These are phyloP conservation scores for Hanseniaspora lachancei DNA, from an alignment of 805 yeast species.

Conservation along the genomic window DNA sequence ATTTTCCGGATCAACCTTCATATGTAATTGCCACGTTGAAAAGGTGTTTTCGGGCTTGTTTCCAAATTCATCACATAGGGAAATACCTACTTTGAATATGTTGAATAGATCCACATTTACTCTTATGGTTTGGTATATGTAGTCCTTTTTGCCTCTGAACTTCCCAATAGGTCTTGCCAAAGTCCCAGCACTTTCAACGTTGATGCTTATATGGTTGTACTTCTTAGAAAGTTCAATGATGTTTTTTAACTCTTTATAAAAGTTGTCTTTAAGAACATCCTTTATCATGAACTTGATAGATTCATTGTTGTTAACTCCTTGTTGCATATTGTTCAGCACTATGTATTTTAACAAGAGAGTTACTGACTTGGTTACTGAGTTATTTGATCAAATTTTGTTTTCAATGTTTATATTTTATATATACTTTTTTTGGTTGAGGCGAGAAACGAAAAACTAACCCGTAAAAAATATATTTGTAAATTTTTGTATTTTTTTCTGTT, in stretches of 20 bases:
- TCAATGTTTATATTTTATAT: too few relatives aligned
- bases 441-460: too few relatives aligned
- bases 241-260: conserved; percentile 51
- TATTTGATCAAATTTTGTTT: too few relatives aligned
- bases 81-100: conserved; percentile 74
- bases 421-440: too few relatives aligned
- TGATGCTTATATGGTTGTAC: conserved; percentile 51
- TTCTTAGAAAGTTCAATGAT: conserved; percentile 47
- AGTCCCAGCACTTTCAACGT: conserved; percentile 92
- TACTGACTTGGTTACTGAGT: too few relatives aligned
- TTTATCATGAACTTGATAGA: conserved; percentile 27
- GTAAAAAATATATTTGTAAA: too few relatives aligned
- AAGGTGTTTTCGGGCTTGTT: conserved; percentile 52
- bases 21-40: conserved; percentile 94
- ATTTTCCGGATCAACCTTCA: conserved; percentile 57
- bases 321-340: background rate
- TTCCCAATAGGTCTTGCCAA: conserved; percentile 92
- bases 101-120: conserved; percentile 78
- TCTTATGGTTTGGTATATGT: conserved; percentile 90
- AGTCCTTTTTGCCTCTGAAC: conserved; percentile 77
- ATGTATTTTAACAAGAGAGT: too few relatives aligned
- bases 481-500: too few relatives aligned
- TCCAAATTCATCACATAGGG: conserved; percentile 57
- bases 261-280: conserved; percentile 63
- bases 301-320: conserved; percentile 14